Evolutionary conservation across 495 filamentous ascomycete species (phyloP), one percentile per base, ranked within the genome.

Genomic region (Xylaria flabelliformis): DNA sequence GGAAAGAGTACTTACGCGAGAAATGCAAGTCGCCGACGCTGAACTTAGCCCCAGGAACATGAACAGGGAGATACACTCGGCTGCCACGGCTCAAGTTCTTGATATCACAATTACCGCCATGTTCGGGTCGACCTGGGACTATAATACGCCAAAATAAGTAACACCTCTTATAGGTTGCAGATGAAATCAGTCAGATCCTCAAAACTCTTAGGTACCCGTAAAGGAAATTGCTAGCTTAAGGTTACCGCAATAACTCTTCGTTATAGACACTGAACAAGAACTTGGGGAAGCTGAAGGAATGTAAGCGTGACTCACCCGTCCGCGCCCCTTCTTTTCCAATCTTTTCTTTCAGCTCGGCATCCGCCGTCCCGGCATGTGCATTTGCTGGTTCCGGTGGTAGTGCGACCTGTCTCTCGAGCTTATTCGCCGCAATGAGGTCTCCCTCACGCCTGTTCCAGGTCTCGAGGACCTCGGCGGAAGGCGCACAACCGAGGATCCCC

Each of bases 21-120:
- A 97, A 97, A 79, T 97, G 94, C 29, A 97, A 83, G 79, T 98
- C 95, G 19, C 95, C 95, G 12, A 98, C 95, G 58, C 88, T 92
- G 84, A 98, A 98, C 75, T 96, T 96, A 50, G 95, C 95, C 0
- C 95, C 94, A 0, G 88, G 85, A 39, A 98, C 92, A 69, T 88
- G 85, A 2, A 98, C 90, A 5, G 95, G 95, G 9, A 98, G 88
- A 80, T 93, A 98, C 0, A 96, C 91, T 81, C 96, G 97, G 42
- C 90, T 93, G 13, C 95, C 95, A 50, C 94, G 86, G 17, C 89
- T 91, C 42, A 95, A 85, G 76, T 97, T 97, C 85, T 97, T 97
- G 84, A 97, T 97, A 77, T 97, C 94, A 79, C 90, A 93, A 75
- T 92, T 93, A 2, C 91, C 90, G 34, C 88, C 88, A 65, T 92